Percentiles rank a stretch among this genome's conserved stretches.
Evolutionary conservation across 2,329 filamentous ascomycete genomes (phyloP).

Genomic region (Eutypa lata): DNA sequence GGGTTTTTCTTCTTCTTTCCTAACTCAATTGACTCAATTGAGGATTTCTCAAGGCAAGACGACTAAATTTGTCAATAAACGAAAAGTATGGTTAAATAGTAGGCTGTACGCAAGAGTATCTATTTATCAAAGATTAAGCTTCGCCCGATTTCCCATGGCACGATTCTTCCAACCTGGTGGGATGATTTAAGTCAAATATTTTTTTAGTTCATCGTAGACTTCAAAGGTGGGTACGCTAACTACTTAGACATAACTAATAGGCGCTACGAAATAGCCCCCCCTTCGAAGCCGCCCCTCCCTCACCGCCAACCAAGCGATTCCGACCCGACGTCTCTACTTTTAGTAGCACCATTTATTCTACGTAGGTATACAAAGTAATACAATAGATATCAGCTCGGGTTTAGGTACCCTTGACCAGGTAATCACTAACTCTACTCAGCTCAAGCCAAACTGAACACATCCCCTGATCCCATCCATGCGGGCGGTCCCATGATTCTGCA

Average conservation of each 20-base stretch:
- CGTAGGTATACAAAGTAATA: no score
- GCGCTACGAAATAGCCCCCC: no score
- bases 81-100: no score
- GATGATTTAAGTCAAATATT: not conserved
- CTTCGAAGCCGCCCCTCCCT: not conserved
- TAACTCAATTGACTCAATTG: no score
- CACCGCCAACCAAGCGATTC: not conserved
- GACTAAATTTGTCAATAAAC: no score
- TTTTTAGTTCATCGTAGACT: not conserved
- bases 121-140: not conserved
- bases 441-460: not conserved
- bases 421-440: no score
- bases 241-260: no score
- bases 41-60: no score
- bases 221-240: not conserved
- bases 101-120: no score
- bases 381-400: no score
- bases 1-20: slow-evolving; percentile 1
- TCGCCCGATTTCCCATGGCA: not conserved
- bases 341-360: no score
- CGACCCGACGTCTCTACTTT: not conserved
- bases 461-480: not conserved
- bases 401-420: no score
- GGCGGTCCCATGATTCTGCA: not conserved
- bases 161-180: not conserved